Base-by-base conservation (phyloP, 345 rosid species). In the Carallia pectinifolia region DNA sequence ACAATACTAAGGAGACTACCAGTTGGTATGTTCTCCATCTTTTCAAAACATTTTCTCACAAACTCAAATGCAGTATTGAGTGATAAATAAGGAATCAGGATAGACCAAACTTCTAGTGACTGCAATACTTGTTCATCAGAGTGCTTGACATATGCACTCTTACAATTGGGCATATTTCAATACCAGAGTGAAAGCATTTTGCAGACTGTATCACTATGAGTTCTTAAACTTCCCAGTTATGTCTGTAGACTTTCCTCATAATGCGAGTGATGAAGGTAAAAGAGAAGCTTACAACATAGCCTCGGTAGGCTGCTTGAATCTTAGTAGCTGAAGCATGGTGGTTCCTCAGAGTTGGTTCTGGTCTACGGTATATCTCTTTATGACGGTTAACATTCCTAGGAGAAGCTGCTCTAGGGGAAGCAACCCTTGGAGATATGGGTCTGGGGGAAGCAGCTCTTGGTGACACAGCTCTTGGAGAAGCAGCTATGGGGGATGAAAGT, bases 241-340 rank as follows among this genome's bases (percentile, higher is more conserved):
- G 5, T 58, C 18, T 27, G 19, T 16, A 39, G 36, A 13, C 5
- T 37, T 59, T 39, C 27, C 18, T 58, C 6, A 36, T 47, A 8
- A 39, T 16, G 60, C 53, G 47, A 37, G 34, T 50, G 56, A 62
- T 10, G 10, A 50, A 50, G 29, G 61, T 44, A 64, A 56, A 69
- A 66, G 66, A 69, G 69, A 78, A 73, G 59, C 82, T 85, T 85
- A 92, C 99, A 90, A 80, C 83, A 71, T 82, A 90, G 70, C 98
- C 99, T 83, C 93, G 85, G 54, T 84, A 92, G 67, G 85, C 86
- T 73, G 99, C 89, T 84, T 96, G 97, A 72, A 96, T 89, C 84
- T 86, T 92, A 19, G 83, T 83, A 63, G 99, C 98, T 2, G 84
- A 81, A 71, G 84, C 92, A 75, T 85, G 68, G 37, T 84, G 91